A percentile compares a stretch with the other conserved stretches of the same genome.
These are phyloP conservation scores for Hemileia vastatrix DNA, from an alignment of 1,284 basidiomycete species.

Conservation along the genomic window DNA sequence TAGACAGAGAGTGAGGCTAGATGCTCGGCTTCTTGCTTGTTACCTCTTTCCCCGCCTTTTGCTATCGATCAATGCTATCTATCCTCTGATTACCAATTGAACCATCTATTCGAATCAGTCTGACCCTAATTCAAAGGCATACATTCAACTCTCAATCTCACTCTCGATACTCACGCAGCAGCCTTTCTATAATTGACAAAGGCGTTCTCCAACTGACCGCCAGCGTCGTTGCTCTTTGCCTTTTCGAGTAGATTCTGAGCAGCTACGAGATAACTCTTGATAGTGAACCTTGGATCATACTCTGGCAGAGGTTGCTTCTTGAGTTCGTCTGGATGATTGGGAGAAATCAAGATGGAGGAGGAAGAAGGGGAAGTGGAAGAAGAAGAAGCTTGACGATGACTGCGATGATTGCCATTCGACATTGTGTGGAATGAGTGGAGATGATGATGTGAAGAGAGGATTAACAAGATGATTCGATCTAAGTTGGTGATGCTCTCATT, in stretches of 20 bases:
- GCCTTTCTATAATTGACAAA: conserved; percentile 44
- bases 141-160: not conserved
- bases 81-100: no score
- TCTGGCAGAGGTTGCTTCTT: not conserved
- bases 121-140: not conserved
- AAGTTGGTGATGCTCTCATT: no score
- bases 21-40: no score
- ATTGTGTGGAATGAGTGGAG: no score
- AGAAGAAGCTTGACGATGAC: not conserved
- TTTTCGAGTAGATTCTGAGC: conserved; percentile 41
- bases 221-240: conserved; percentile 37
- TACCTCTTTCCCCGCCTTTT: no score
- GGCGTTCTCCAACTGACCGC: conserved; percentile 39
- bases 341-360: not conserved
- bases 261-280: conserved; percentile 41
- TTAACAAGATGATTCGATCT: no score
- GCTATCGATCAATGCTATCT: no score
- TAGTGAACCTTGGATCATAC: conserved; percentile 27
- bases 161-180: conserved; percentile 22
- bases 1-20: no score
- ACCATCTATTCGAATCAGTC: not conserved
- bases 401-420: no score
- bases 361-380: no score
- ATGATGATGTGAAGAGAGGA: no score
- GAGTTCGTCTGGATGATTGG: not conserved